Evolutionary conservation across 495 filamentous ascomycete species (phyloP).

Genomic region (Podospora australis): DNA sequence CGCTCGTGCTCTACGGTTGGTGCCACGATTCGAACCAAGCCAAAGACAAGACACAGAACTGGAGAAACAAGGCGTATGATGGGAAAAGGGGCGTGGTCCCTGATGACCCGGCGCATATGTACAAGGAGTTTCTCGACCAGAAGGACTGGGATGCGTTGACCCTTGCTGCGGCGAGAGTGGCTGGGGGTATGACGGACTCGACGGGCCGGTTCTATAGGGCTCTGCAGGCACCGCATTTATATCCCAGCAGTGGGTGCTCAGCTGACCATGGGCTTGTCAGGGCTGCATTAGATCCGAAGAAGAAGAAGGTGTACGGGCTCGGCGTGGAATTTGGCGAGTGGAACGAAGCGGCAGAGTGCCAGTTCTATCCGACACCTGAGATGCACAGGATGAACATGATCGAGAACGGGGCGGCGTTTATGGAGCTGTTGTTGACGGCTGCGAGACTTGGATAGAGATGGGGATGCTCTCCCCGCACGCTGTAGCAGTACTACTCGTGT

Average conservation of each 20-base stretch:
- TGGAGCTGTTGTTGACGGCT: constrained; percentile 3
- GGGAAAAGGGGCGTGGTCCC: constrained; percentile 8
- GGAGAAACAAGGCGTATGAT: constrained; percentile 3
- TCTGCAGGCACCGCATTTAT: constrained; percentile 2
- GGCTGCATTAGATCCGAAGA: neutral
- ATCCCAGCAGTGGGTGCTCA: constrained; percentile 1
- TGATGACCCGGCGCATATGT: neutral
- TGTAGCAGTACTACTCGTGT: no score
- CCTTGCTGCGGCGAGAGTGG: neutral
- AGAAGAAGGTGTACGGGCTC: constrained; percentile 4
- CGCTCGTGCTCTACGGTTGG: constrained; percentile 4
- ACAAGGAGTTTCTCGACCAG: constrained; percentile 7
- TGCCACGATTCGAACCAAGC: constrained; percentile 11
- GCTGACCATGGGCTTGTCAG: constrained; percentile 1
- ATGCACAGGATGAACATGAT: constrained; percentile 2
- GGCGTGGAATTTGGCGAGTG: constrained; percentile 1
- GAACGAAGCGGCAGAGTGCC: constrained; percentile 1
- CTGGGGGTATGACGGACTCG: constrained; percentile 1
- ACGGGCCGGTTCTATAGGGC: neutral
- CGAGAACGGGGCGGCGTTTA: neutral
- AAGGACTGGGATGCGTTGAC: neutral
- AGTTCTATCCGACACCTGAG: constrained; percentile 1
- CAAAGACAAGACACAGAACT: neutral
- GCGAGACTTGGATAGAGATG: constrained; percentile 1
- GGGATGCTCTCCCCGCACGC: no score